Percentiles rank a stretch among this genome's conserved stretches.
Evolutionary conservation across 2,329 filamentous ascomycete genomes (phyloP).

Genomic region (Aaosphaeria pasadenensis): DNA sequence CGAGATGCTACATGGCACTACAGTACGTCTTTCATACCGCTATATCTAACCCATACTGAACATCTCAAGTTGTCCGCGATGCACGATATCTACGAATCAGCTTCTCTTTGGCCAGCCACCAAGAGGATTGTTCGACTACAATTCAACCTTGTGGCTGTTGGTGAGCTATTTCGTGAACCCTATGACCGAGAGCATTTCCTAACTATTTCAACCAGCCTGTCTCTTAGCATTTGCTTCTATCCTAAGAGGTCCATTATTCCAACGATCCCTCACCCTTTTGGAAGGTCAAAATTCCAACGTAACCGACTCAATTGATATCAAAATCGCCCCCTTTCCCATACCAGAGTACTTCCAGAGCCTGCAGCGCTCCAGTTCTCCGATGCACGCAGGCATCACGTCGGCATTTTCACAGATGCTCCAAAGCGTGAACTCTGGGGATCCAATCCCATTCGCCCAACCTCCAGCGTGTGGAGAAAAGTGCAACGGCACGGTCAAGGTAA

Average conservation of each 20-base stretch:
- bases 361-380: conserved; percentile 3
- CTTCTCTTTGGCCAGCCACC: conserved; percentile 12
- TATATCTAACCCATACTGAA: background rate
- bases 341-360: conserved; percentile 9
- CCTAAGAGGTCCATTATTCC: conserved; percentile 17
- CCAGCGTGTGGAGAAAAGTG: conserved; percentile 10
- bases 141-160: conserved; percentile 16
- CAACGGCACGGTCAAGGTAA: conserved; percentile 9
- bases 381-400: conserved; percentile 6
- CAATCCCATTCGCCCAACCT: conserved; percentile 3
- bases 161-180: conserved; percentile 3
- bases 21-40: conserved; percentile 7
- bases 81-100: conserved; percentile 17
- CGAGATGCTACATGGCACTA: conserved; percentile 12
- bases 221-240: conserved; percentile 9
- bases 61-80: conserved; percentile 10
- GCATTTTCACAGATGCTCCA: conserved; percentile 5
- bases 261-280: conserved; percentile 12
- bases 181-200: too few relatives aligned
- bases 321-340: conserved; percentile 10
- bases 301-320: conserved; percentile 4
- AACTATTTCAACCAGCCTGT: background rate
- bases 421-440: conserved; percentile 1
- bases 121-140: conserved; percentile 8
- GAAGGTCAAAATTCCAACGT: conserved; percentile 1